phyloP scores from a whole-genome alignment of 495 filamentous ascomycete species.

The Penicillium fimorum region DNA sequence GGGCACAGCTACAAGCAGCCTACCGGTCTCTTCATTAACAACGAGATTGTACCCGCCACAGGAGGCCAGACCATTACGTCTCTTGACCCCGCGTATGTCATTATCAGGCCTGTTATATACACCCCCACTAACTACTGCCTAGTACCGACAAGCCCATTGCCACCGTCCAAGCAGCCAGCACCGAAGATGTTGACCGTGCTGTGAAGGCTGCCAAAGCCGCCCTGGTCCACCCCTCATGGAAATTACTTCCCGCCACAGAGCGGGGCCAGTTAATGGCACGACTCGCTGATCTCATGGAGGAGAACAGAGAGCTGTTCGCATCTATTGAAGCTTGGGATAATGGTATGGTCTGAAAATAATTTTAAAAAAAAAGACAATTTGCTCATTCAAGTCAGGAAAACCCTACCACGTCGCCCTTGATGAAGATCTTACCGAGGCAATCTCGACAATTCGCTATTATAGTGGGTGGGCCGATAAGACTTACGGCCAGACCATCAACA shows the following conservation, averaged over 20 bases:
- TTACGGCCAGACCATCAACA: slow-evolving; percentile 84
- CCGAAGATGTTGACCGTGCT: slow-evolving; percentile 79
- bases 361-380: background rate
- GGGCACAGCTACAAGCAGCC: slow-evolving; percentile 77
- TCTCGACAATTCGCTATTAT: slow-evolving; percentile 75
- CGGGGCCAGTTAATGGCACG: slow-evolving; percentile 73
- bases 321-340: slow-evolving; percentile 95
- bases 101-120: background rate
- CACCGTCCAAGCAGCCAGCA: slow-evolving; percentile 74
- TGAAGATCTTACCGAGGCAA: slow-evolving; percentile 71
- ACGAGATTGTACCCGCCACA: slow-evolving; percentile 77
- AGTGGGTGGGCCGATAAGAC: slow-evolving; percentile 92
- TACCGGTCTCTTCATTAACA: slow-evolving; percentile 91
- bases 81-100: slow-evolving; percentile 63
- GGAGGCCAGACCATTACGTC: slow-evolving; percentile 69
- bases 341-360: slow-evolving; percentile 40
- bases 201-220: slow-evolving; percentile 81
- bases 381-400: slow-evolving; percentile 48
- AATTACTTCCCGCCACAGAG: slow-evolving; percentile 66
- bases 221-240: slow-evolving; percentile 75
- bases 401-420: slow-evolving; percentile 70
- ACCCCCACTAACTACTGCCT: slow-evolving; percentile 47
- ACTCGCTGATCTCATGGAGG: slow-evolving; percentile 68
- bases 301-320: slow-evolving; percentile 72
- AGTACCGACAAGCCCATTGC: slow-evolving; percentile 83